Evolutionary conservation across 1,139 yeast species (phyloP).

Genomic region (Candida neerlandica): DNA sequence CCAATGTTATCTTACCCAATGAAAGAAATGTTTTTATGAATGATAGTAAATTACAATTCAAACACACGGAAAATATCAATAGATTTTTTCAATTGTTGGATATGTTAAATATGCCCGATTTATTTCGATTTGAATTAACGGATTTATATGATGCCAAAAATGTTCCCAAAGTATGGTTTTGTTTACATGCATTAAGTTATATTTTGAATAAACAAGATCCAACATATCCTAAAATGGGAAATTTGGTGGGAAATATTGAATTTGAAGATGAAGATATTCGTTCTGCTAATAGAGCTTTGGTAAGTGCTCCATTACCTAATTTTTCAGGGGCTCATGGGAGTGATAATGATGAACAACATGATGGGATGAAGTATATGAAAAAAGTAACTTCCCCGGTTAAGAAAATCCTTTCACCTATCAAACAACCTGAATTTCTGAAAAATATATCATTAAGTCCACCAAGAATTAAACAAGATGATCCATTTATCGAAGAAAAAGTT

Average conservation of each 20-base stretch:
- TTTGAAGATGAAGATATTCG: constrained; percentile 71
- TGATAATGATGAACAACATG: constrained; percentile 19
- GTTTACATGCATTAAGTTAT: constrained; percentile 86
- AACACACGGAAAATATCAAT: constrained; percentile 92
- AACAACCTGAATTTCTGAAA: constrained; percentile 2
- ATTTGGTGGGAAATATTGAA: constrained; percentile 61
- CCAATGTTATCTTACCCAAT: constrained; percentile 71
- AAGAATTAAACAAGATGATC: constrained; percentile 18
- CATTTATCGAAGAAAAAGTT: background rate
- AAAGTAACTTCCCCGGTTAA: constrained; percentile 18
- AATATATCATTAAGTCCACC: background rate
- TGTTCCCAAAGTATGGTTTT: constrained; percentile 91
- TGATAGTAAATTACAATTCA: constrained; percentile 68
- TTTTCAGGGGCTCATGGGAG: constrained; percentile 51
- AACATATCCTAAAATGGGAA: constrained; percentile 64
- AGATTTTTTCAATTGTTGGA: constrained; percentile 75
- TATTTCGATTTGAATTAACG: constrained; percentile 86
- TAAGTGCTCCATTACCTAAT: constrained; percentile 64
- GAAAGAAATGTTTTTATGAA: constrained; percentile 48
- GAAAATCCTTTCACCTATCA: constrained; percentile 13
- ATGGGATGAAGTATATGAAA: constrained; percentile 29
- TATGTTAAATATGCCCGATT: constrained; percentile 75
- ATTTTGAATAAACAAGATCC: constrained; percentile 54
- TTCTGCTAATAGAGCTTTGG: constrained; percentile 67
- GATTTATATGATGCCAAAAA: constrained; percentile 92